Percentiles rank a stretch among this genome's conserved stretches.
These are phyloP conservation scores for Phycomyces nitens DNA, from an alignment of 192 early-diverging fungal species.

Conservation along the genomic window DNA sequence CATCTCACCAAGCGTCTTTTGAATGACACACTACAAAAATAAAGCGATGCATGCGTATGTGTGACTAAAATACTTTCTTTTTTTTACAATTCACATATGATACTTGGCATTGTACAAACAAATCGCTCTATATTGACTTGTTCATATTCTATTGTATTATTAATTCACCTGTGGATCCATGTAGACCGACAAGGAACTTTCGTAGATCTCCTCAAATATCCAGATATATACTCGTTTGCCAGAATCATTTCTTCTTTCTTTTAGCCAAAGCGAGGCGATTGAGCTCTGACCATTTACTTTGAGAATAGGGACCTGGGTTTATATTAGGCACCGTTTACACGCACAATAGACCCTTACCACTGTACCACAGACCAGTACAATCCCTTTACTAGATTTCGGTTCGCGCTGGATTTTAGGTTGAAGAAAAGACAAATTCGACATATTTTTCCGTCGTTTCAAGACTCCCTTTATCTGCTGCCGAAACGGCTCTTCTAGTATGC, in stretches of 20 bases:
- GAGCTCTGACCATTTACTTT: constrained; percentile 48
- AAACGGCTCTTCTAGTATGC: constrained; percentile 12
- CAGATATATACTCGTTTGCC: constrained; percentile 52
- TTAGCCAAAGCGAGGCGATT: constrained; percentile 63
- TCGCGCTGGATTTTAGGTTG: neutral
- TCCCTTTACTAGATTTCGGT: neutral
- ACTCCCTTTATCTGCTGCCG: constrained; percentile 4
- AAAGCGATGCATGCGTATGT: neutral
- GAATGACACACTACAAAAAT: constrained; percentile 42
- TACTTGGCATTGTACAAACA: neutral
- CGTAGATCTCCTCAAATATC: constrained; percentile 64
- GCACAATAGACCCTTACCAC: too few species aligned
- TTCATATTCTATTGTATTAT: neutral
- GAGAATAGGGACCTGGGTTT: constrained; percentile 47
- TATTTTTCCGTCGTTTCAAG: constrained; percentile 2
- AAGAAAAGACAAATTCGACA: neutral
- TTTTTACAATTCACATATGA: neutral
- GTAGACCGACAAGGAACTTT: constrained; percentile 24
- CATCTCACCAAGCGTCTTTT: constrained; percentile 39
- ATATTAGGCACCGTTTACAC: neutral
- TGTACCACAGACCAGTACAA: constrained; percentile 33
- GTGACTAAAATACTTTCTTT: neutral
- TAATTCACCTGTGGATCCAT: constrained; percentile 16
- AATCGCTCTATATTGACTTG: too few species aligned
- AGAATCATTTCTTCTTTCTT: constrained; percentile 43